Percentiles rank a stretch among this genome's conserved stretches.
phyloP scores from a whole-genome alignment of 2,329 filamentous ascomycete genomes.

The Coniochaeta ligniaria region DNA sequence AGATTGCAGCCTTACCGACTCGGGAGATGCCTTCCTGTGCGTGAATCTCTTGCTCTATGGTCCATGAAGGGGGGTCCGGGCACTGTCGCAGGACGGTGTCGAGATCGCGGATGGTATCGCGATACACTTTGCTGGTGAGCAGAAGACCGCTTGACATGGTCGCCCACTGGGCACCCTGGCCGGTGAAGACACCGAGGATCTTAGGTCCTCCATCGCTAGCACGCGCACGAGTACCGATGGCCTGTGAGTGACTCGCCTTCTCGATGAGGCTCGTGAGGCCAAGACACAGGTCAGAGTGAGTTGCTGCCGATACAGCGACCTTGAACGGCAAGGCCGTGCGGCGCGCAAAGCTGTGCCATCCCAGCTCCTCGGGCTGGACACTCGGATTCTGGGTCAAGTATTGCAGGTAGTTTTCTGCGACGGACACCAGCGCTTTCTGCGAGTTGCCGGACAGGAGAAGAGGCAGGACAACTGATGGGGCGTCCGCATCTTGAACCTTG shows the following conservation, averaged over 20 bases:
- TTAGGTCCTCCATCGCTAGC: constrained; percentile 10
- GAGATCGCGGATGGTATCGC: constrained; percentile 22
- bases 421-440: constrained; percentile 21
- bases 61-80: constrained; percentile 19
- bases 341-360: constrained; percentile 23
- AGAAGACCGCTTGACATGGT: constrained; percentile 29
- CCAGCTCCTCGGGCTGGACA: constrained; percentile 14
- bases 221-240: constrained; percentile 15
- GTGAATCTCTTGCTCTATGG: constrained; percentile 25
- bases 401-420: constrained; percentile 17
- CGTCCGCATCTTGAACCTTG: neutral
- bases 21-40: constrained; percentile 17
- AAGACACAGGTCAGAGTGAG: constrained; percentile 12
- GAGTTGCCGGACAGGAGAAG: constrained; percentile 30
- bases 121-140: constrained; percentile 20
- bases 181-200: constrained; percentile 29
- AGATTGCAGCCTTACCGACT: constrained; percentile 29
- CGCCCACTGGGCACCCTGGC: constrained; percentile 37
- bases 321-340: constrained; percentile 24
- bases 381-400: constrained; percentile 16
- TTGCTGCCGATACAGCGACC: constrained; percentile 17
- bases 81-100: constrained; percentile 20
- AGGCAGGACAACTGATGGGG: constrained; percentile 18
- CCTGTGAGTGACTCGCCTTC: constrained; percentile 2
- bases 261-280: constrained; percentile 17